Percentiles rank a stretch among this genome's conserved stretches.
Evolutionary conservation across 257 asterid genomes (phyloP).

Genomic region (Salvia splendens): DNA sequence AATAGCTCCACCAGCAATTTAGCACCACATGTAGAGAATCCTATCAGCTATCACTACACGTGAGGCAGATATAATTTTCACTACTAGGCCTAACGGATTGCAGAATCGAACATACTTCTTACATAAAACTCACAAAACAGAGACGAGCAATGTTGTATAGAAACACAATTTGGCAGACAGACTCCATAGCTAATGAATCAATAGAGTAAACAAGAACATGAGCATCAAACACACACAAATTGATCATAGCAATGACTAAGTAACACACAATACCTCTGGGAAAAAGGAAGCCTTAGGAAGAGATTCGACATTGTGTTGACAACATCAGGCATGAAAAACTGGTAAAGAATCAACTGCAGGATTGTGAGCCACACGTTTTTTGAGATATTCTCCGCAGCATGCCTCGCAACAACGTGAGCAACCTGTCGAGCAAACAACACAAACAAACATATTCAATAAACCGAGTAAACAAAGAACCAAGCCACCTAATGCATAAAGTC

Average conservation of each 20-base stretch:
- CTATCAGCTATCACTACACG: slow-evolving; percentile 54
- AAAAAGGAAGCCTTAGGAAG: slow-evolving; percentile 86
- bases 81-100: too few species aligned
- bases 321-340: slow-evolving; percentile 83
- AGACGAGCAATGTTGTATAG: background rate
- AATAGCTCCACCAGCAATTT: too few species aligned
- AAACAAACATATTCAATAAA: too few species aligned
- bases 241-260: background rate
- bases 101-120: too few species aligned
- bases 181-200: slow-evolving; percentile 13
- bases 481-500: too few species aligned
- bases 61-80: slow-evolving; percentile 3
- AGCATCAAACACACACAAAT: background rate
- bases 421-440: slow-evolving; percentile 52
- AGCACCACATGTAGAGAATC: slow-evolving; percentile 39
- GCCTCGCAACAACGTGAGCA: slow-evolving; percentile 93
- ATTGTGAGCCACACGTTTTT: slow-evolving; percentile 82
- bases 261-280: slow-evolving; percentile 62
- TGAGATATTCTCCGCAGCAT: slow-evolving; percentile 78
- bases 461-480: too few species aligned
- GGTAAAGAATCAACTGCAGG: slow-evolving; percentile 70
- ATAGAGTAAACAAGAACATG: slow-evolving; percentile 9
- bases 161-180: background rate
- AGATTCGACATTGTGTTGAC: slow-evolving; percentile 79
- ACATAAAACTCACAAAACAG: too few species aligned